Conservation (phyloP, 139 green algal species). For the Trebouxia sp. region DNA sequence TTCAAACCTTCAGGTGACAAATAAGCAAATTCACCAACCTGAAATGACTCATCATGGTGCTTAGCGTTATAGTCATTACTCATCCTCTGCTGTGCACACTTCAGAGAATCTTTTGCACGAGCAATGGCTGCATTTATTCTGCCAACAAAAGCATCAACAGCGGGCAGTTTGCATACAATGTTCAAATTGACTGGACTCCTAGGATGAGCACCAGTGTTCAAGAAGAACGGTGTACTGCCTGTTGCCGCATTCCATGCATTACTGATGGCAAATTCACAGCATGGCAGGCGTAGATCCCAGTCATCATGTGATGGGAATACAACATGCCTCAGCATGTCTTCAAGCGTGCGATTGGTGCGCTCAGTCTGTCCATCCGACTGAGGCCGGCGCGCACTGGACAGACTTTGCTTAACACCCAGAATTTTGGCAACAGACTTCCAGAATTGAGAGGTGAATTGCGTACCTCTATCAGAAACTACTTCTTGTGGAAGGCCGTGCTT, state of each 20-base stretch:
- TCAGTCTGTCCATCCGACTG: constrained; percentile 74
- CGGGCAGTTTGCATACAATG: background rate
- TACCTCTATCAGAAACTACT: constrained; percentile 31
- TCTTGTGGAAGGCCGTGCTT: constrained; percentile 24
- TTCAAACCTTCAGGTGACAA: constrained; percentile 33
- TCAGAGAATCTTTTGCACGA: background rate
- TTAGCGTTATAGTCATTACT: background rate
- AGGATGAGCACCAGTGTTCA: constrained; percentile 49
- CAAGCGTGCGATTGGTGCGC: constrained; percentile 52
- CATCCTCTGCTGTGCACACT: constrained; percentile 17
- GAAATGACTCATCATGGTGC: background rate
- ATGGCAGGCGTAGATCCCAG: constrained; percentile 50
- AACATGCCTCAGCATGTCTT: constrained; percentile 59
- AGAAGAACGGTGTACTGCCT: constrained; percentile 40
- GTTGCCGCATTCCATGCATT: constrained; percentile 32
- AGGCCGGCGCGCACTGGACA: constrained; percentile 54
- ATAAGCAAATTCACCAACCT: background rate
- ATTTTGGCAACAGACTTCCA: constrained; percentile 36
- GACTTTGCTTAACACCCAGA: constrained; percentile 29
- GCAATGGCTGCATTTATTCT: background rate
- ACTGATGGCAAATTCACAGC: constrained; percentile 59
- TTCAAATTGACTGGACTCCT: constrained; percentile 1
- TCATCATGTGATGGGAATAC: constrained; percentile 35
- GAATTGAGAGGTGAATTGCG: constrained; percentile 33
- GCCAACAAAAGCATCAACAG: background rate